Conservation (phyloP, 306 rosid species). For the Glycine tomentella region DNA sequence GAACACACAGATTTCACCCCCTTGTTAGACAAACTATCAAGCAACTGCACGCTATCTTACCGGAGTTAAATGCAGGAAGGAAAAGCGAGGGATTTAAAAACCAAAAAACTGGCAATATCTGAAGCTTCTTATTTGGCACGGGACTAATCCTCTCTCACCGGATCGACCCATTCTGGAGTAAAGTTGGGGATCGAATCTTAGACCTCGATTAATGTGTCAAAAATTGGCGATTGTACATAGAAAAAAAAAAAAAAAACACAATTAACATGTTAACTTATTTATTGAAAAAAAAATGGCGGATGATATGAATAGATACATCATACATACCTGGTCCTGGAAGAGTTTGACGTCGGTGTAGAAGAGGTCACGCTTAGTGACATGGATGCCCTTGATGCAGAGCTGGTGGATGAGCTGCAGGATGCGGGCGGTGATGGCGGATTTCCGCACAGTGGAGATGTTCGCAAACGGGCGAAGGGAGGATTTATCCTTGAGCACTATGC, state of each 20-base stretch:
- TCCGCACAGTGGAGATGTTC: constrained; percentile 80
- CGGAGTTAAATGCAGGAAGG: background rate
- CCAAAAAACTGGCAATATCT: too few relatives aligned
- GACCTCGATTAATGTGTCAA: too few relatives aligned
- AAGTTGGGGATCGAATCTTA: too few relatives aligned
- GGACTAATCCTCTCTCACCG: too few relatives aligned
- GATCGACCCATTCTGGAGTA: too few relatives aligned
- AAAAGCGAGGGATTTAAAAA: too few relatives aligned
- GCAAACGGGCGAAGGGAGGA: constrained; percentile 76
- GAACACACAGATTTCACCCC: background rate
- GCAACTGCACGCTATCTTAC: background rate
- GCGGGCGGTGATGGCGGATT: constrained; percentile 73
- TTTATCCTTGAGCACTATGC: constrained; percentile 84
- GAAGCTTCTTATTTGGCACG: too few relatives aligned
- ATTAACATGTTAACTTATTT: too few relatives aligned
- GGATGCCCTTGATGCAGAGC: constrained; percentile 79
- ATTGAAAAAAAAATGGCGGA: too few relatives aligned
- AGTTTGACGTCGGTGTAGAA: constrained; percentile 95
- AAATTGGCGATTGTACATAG: too few relatives aligned
- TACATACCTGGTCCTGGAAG: constrained; percentile 74
- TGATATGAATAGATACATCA: background rate
- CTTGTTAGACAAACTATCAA: background rate
- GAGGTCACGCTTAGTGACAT: constrained; percentile 94
- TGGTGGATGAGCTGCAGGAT: constrained; percentile 86
- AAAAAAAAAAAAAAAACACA: too few relatives aligned